phyloP scores from a whole-genome alignment of 2,329 filamentous ascomycete species.

The Claviceps purpurea region DNA sequence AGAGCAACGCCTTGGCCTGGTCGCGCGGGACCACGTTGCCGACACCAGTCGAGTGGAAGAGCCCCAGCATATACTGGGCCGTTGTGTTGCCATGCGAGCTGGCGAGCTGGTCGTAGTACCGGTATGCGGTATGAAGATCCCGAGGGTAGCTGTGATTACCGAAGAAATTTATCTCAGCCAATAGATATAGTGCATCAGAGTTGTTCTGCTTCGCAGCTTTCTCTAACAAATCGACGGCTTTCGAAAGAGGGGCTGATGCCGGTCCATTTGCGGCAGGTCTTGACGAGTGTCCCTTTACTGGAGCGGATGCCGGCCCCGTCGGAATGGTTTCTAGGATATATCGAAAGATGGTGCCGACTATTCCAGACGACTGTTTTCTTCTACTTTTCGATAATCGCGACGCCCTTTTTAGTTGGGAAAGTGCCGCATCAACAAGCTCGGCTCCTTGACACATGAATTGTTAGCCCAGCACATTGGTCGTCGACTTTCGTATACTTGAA shows the following conservation, averaged over 20 bases:
- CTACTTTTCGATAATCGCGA: conserved; percentile 31
- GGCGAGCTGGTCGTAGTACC: conserved; percentile 68
- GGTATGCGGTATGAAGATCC: conserved; percentile 67
- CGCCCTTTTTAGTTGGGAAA: conserved; percentile 35
- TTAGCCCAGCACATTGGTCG: background rate
- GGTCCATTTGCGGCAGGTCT: conserved; percentile 20
- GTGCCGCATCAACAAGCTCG: conserved; percentile 39
- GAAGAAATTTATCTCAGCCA: conserved; percentile 93
- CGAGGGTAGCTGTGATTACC: conserved; percentile 83
- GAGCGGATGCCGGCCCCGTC: conserved; percentile 33
- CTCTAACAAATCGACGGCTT: conserved; percentile 39
- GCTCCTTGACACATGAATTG: conserved; percentile 23
- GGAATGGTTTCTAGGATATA: conserved; percentile 36
- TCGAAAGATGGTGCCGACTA: conserved; percentile 28
- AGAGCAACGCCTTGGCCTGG: conserved; percentile 82
- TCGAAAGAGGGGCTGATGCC: conserved; percentile 24
- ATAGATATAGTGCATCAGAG: conserved; percentile 73
- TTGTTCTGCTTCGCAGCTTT: conserved; percentile 43
- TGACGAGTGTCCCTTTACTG: conserved; percentile 21
- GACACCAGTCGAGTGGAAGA: conserved; percentile 91
- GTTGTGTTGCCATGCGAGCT: conserved; percentile 71
- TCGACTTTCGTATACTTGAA: background rate
- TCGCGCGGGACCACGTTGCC: conserved; percentile 69
- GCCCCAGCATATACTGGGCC: conserved; percentile 87
- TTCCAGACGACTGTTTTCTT: conserved; percentile 29